These are phyloP conservation scores for Batkoa obscura DNA, from an alignment of 371 early-diverging fungal species.

Conservation along the genomic window DNA sequence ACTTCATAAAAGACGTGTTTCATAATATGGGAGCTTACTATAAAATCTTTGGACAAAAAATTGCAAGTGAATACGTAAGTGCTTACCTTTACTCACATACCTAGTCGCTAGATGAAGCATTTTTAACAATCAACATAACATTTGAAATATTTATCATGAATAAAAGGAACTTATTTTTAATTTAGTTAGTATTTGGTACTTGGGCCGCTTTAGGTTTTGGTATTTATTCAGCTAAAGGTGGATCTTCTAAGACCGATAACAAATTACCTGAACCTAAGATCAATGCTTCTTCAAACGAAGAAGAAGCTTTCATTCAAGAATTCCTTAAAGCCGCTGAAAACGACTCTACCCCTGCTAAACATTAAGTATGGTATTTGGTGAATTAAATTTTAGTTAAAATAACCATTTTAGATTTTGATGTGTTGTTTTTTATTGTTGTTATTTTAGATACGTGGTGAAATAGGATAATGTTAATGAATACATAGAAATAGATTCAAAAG, in stretches of 20 bases:
- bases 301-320: slow-evolving; percentile 1
- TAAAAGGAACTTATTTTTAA: background rate
- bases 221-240: background rate
- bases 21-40: background rate
- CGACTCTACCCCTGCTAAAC: background rate
- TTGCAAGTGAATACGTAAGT: slow-evolving; percentile 1
- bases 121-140: background rate
- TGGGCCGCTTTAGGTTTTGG: background rate
- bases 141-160: background rate
- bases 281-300: background rate
- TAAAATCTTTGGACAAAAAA: background rate
- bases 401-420: too few species aligned
- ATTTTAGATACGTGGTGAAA: too few species aligned
- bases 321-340: background rate
- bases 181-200: background rate
- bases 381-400: too few species aligned
- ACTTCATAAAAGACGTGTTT: background rate
- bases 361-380: background rate
- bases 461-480: too few species aligned
- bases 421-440: too few species aligned
- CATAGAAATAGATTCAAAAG: too few species aligned
- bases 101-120: background rate
- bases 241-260: background rate
- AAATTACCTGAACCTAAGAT: background rate
- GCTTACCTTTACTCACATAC: background rate